Base-by-base conservation (phyloP, 257 asterid genomes). In the Fraxinus pennsylvanica region DNA sequence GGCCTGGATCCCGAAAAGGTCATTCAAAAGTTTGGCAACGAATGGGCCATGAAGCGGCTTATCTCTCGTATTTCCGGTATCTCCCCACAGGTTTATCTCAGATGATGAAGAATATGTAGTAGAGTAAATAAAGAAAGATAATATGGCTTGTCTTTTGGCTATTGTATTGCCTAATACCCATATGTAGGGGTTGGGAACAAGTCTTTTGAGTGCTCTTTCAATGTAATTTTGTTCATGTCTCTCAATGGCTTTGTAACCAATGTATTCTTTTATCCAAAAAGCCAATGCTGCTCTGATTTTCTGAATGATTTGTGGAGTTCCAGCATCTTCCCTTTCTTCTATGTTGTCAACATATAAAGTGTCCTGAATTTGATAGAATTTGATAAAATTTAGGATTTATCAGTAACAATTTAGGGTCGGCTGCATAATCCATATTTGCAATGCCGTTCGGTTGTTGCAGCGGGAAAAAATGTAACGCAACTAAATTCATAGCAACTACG, bases 321-420 rank as follows among this genome's bases (percentile, higher is more conserved):
- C 96, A 0, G 94, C 97, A 32, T 91, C 96, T 72, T 92, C 97
- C 76, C 97, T 86, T 76, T 91, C 93, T 75, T 91, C 94, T 70
- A 92, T 83, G 67, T 80, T 74, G 54, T 88, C 86, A 17, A 80
- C 54, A 41, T 92, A 89, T 8, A 92, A 29, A 1, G 96, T 92
- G 76, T 91, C 94, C 94, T 91, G 84, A 25, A 73, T 33, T 9
- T 76, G 25, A 8, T 25, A 29, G 84, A 25, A 73, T 33, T 9
- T 76, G 25, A 8, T 25, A 29, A 73, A 70, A 61, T 27, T 32
- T 9, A 54, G 35, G 59, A 3, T 47, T 13, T 2, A 47, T 47
- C 21, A 47, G 6, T 15, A 4, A 47, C n/a, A 15, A 47, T 47
- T 47, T 47, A 4, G 21, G 21, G 7, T 47, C n/a, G 2, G 21